A percentile compares a stretch with the other conserved stretches of the same genome.
Conservation (phyloP, 1,139 yeast species). For the Nakaseomyces sp. region DNA sequence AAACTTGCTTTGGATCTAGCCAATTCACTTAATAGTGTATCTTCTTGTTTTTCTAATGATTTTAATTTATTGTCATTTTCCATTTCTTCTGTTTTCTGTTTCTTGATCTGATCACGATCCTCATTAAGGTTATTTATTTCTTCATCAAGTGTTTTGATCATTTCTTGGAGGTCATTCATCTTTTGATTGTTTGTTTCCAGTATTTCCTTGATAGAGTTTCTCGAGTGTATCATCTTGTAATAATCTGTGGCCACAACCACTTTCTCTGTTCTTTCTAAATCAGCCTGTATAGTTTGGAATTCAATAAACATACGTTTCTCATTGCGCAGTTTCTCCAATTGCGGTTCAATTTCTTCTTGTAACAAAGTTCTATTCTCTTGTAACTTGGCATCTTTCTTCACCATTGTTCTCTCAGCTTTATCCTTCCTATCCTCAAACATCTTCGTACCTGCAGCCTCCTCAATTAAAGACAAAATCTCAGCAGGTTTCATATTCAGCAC, state of each 20-base stretch:
- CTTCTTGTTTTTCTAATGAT: conserved; percentile 52
- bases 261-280: conserved; percentile 64
- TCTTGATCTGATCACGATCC: conserved; percentile 51
- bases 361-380: conserved; percentile 66
- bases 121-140: conserved; percentile 55
- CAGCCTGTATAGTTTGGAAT: conserved; percentile 75
- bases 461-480: conserved; percentile 82
- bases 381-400: conserved; percentile 78
- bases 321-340: conserved; percentile 66
- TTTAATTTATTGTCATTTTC: conserved; percentile 55
- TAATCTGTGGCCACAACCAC: conserved; percentile 76
- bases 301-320: conserved; percentile 81
- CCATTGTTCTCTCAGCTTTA: conserved; percentile 85
- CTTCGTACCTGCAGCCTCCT: conserved; percentile 97
- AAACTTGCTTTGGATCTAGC: conserved; percentile 60
- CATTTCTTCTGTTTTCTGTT: conserved; percentile 50
- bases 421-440: conserved; percentile 92
- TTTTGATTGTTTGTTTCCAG: conserved; percentile 32
- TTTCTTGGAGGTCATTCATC: conserved; percentile 28
- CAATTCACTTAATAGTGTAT: conserved; percentile 51
- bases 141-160: conserved; percentile 38
- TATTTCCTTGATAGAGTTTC: conserved; percentile 36
- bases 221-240: conserved; percentile 37
- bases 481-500: conserved; percentile 92
- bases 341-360: conserved; percentile 87